phyloP scores from a whole-genome alignment of 2,329 filamentous ascomycete species.

The Plenodomus tracheiphilus region DNA sequence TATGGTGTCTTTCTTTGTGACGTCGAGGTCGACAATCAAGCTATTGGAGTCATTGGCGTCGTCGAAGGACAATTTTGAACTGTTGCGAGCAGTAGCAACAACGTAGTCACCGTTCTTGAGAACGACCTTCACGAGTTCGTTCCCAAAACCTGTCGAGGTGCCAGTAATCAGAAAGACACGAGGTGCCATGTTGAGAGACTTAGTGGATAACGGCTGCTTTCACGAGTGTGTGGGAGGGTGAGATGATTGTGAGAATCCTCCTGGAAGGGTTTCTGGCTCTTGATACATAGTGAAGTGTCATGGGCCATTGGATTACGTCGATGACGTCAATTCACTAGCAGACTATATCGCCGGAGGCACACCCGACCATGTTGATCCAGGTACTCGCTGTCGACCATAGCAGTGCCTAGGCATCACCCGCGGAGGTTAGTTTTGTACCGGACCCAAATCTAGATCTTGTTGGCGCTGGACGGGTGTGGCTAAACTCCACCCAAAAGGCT shows the following conservation, averaged over 20 bases:
- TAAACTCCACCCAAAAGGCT: no score
- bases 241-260: no score
- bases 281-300: no score
- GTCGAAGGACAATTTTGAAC: conserved; percentile 46
- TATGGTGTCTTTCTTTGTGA: conserved; percentile 53
- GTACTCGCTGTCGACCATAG: no score
- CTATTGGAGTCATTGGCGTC: conserved; percentile 52
- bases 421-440: no score
- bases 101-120: conserved; percentile 50
- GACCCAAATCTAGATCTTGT: no score
- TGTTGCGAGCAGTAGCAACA: conserved; percentile 52
- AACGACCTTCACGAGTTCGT: conserved; percentile 49
- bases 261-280: no score
- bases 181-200: conserved; percentile 39
- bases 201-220: no score
- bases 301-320: no score
- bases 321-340: not conserved
- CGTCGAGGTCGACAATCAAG: conserved; percentile 57
- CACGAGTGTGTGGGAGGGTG: not conserved
- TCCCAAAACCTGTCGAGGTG: conserved; percentile 52
- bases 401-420: no score
- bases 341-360: not conserved
- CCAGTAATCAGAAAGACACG: conserved; percentile 54
- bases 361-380: no score
- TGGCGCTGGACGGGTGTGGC: no score